phyloP scores from a whole-genome alignment of 306 rosid species.

The Lablab purpureus region DNA sequence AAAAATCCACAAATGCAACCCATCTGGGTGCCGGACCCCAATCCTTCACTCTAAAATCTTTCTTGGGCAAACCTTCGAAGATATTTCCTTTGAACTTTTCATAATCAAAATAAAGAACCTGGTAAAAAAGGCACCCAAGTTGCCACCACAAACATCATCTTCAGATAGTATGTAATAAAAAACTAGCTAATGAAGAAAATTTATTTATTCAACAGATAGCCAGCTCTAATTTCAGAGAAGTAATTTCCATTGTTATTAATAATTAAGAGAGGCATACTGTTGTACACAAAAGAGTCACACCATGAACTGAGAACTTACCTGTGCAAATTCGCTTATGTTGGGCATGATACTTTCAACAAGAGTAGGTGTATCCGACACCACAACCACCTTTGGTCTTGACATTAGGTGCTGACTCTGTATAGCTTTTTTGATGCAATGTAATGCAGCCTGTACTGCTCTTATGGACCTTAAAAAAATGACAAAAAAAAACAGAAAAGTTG shows the following conservation, averaged over 20 bases:
- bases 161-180: slow-evolving; percentile 21
- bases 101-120: slow-evolving; percentile 94
- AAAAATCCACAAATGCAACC: slow-evolving; percentile 99
- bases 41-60: slow-evolving; percentile 83
- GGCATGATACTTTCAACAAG: slow-evolving; percentile 64
- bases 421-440: slow-evolving; percentile 74
- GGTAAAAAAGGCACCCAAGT: slow-evolving; percentile 29
- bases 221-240: slow-evolving; percentile 1
- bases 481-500: slow-evolving; percentile 11
- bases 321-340: slow-evolving; percentile 75
- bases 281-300: neutral
- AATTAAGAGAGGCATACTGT: slow-evolving; percentile 6
- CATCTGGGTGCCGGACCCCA: slow-evolving; percentile 99
- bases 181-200: slow-evolving; percentile 18
- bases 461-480: slow-evolving; percentile 66
- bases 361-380: slow-evolving; percentile 89
- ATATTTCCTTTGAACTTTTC: slow-evolving; percentile 78
- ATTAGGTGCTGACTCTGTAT: slow-evolving; percentile 46
- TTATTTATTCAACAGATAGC: slow-evolving; percentile 12
- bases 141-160: neutral
- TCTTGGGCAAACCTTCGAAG: slow-evolving; percentile 56
- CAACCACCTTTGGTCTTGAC: slow-evolving; percentile 74
- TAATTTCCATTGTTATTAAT: slow-evolving; percentile 2
- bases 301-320: slow-evolving; percentile 63
- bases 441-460: slow-evolving; percentile 81